Evolutionary conservation across 257 asterid genomes (phyloP), one percentile per base, ranked within the genome.

Genomic region (Plectranthus barbatus): DNA sequence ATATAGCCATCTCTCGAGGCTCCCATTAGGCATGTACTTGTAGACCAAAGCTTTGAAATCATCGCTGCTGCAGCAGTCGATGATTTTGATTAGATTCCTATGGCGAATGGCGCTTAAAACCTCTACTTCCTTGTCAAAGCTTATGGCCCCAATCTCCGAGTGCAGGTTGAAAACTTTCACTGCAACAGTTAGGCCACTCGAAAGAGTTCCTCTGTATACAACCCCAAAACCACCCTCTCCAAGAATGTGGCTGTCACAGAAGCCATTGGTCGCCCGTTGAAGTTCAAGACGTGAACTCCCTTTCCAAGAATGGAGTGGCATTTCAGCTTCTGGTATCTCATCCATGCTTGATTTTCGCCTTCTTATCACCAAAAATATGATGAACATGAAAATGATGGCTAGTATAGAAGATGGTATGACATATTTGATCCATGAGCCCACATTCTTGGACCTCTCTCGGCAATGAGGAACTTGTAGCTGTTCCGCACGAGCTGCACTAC

Each of bases 211-310:
- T 63, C 17, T 69, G 23, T 60, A 84, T 0, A 84, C 87, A 0
- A 83, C 58, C 45, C 91, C 84, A 15, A 67, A 81, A 66, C 87
- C 56, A 45, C 91, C 87, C 8, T 65, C 68, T 36, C 92, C 92
- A 6, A 84, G 74, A 1, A 73, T 26, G 68, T 80, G 72, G 55
- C 65, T 74, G 33, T 63, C 80, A 9, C 60, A 59, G 31, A 80
- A 83, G 13, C 59, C 72, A 34, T 83, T 42, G 11, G 90, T 80
- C 4, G 81, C 80, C 9, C 11, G 66, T 50, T 34, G 21, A 11
- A 80, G 76, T 49, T 85, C 84, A 4, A 61, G 46, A 55, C 76
- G 74, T 13, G 85, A 79, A 33, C 77, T 49, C 23, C 77, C 69
- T 44, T 47, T 61, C 75, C 75, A 76, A 0, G 75, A 15, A 39